phyloP scores from a whole-genome alignment of 495 filamentous ascomycete species.

The Lentithecium fluviatile region DNA sequence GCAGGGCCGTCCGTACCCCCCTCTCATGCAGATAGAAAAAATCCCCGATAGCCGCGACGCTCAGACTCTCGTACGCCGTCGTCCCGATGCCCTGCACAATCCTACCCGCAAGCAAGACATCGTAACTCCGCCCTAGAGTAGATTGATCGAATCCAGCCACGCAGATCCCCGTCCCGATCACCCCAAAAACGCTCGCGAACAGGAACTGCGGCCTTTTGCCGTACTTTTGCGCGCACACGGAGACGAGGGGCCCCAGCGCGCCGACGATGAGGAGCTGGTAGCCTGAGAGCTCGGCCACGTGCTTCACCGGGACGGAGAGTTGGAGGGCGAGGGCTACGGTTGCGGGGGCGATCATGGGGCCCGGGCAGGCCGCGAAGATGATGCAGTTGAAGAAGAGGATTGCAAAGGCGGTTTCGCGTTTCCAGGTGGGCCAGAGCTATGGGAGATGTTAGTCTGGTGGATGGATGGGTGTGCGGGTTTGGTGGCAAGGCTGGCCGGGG shows the following conservation, averaged over 20 bases:
- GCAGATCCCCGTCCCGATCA: conserved; percentile 28
- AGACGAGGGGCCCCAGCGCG: conserved; percentile 24
- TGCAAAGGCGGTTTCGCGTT: conserved; percentile 19
- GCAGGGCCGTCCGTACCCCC: conserved; percentile 12
- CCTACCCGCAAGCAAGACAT: conserved; percentile 20
- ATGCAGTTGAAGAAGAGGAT: conserved; percentile 32
- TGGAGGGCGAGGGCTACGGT: conserved; percentile 20
- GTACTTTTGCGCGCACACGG: conserved; percentile 22
- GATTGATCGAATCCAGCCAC: conserved; percentile 23
- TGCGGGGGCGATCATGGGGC: conserved; percentile 26
- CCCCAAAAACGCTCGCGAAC: conserved; percentile 20
- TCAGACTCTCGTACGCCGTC: conserved; percentile 23
- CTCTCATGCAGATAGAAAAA: conserved; percentile 28
- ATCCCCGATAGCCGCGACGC: conserved; percentile 21
- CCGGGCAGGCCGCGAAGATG: conserved; percentile 23
- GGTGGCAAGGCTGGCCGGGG: not conserved
- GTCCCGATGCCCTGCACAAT: conserved; percentile 22
- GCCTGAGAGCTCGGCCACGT: conserved; percentile 19
- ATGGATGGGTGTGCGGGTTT: not conserved
- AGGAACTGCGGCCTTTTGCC: conserved; percentile 27
- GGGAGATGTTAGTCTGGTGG: too few species aligned
- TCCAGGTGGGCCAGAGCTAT: conserved; percentile 29
- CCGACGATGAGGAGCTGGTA: conserved; percentile 25
- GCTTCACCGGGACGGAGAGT: conserved; percentile 14
- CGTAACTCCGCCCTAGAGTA: conserved; percentile 6